Base-by-base conservation (phyloP, 345 rosid genomes). In the Eutrema yunnanense region DNA sequence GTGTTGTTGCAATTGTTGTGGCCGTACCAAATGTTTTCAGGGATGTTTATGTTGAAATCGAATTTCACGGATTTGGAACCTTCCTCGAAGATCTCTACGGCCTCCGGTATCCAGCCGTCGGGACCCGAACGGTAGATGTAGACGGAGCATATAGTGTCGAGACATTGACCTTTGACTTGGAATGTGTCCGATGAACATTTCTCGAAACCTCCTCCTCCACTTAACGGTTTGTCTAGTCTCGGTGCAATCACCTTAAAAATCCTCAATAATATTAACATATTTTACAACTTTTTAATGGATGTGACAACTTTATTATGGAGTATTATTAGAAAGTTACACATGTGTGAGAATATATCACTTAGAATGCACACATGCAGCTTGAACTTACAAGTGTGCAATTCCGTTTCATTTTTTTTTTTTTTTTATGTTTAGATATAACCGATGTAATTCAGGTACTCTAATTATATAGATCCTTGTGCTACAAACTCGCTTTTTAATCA, bases 171-270 rank as follows among this genome's bases (percentile, higher is more conserved):
- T 62, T 72, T 72, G 47, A 72, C 53, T 62, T 72, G 69, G 67
- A 86, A 93, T 2, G 90, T 90, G 68, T 90, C 94, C 4, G 87
- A 75, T 2, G 98, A 93, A 64, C 76, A 73, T 64, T 73, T 73
- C 49, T 73, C 16, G 4, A 73, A 73, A 54, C 76, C 76, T 27
- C 70, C 63, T 63, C 71, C 55, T 53, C 30, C 54, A 41, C 30
- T 64, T 64, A 64, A 37, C 10, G 71, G 50, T 64, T 73, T 58
- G 19, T 73, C 49, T 73, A 73, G 65, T 56, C 65, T 54, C 19
- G n/a, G 19, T 64, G 65, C 70, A 3, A 64, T 42, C 40, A 73
- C 77, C 71, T 66, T 44, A 63, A 9, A 5, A 29, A 6, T 13
- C 5, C 14, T 27, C 36, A 12, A 68, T 19, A 2, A 5, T 10